phyloP scores from a whole-genome alignment of 805 yeast species.

The Candida maesae region DNA sequence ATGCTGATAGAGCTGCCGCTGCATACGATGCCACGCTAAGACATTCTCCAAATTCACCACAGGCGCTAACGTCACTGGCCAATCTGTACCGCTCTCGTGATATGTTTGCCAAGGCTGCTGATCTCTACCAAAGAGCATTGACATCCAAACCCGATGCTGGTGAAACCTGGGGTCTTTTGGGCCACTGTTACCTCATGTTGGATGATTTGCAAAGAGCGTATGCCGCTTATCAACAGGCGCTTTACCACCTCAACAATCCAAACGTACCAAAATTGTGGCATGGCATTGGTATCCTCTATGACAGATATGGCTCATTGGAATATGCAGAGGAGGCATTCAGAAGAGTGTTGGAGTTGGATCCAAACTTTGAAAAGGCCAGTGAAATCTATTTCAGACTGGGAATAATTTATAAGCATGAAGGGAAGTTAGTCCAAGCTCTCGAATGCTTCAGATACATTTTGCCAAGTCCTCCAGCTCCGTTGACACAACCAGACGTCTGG shows the following conservation, averaged over 20 bases:
- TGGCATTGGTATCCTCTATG: conserved; percentile 95
- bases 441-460: conserved; percentile 94
- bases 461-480: conserved; percentile 88
- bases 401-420: conserved; percentile 93
- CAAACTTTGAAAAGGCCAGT: conserved; percentile 91
- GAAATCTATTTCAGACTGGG: conserved; percentile 96
- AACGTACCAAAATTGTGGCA: conserved; percentile 98
- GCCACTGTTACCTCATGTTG: conserved; percentile 95
- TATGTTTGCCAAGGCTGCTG: conserved; percentile 91
- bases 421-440: conserved; percentile 77
- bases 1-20: conserved; percentile 81
- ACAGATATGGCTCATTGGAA: conserved; percentile 92
- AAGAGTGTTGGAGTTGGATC: conserved; percentile 91
- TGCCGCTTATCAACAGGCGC: conserved; percentile 94
- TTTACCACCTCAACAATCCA: conserved; percentile 85
- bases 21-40: conserved; percentile 87
- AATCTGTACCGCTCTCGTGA: conserved; percentile 85
- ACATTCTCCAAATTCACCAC: conserved; percentile 81
- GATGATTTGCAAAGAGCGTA: conserved; percentile 96
- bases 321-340: conserved; percentile 99
- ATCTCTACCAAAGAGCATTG: conserved; percentile 83
- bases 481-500: conserved; percentile 97
- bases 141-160: conserved; percentile 82
- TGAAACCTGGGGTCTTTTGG: conserved; percentile 94
- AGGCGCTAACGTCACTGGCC: conserved; percentile 81